Evolutionary conservation across 495 filamentous ascomycete species (phyloP).

Genomic region (Monascus purpureus): DNA sequence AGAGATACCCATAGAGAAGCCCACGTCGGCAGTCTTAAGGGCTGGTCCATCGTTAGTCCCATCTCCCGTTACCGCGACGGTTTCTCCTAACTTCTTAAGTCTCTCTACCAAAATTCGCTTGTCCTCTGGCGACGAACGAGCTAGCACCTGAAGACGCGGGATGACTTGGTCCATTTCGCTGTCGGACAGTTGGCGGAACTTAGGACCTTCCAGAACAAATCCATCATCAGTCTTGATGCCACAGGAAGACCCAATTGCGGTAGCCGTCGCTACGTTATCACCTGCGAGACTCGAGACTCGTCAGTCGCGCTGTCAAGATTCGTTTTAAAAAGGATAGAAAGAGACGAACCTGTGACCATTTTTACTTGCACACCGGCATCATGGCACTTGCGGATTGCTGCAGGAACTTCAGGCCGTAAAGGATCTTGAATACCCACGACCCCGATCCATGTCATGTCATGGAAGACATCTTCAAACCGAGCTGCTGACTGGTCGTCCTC

Average conservation of each 20-base stretch:
- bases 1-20: slow-evolving; percentile 86
- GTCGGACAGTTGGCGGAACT: slow-evolving; percentile 65
- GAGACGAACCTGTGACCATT: slow-evolving; percentile 54
- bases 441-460: slow-evolving; percentile 45
- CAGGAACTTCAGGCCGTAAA: slow-evolving; percentile 55
- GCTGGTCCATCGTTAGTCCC: slow-evolving; percentile 86
- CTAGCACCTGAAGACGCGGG: slow-evolving; percentile 66
- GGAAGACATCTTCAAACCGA: slow-evolving; percentile 42
- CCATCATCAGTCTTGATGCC: slow-evolving; percentile 67
- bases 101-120: slow-evolving; percentile 67
- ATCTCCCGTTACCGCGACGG: slow-evolving; percentile 79
- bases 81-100: slow-evolving; percentile 61
- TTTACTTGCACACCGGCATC: slow-evolving; percentile 70
- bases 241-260: slow-evolving; percentile 70
- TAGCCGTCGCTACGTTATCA: slow-evolving; percentile 70
- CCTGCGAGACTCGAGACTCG: slow-evolving; percentile 17
- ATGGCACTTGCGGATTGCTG: slow-evolving; percentile 61
- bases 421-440: slow-evolving; percentile 58
- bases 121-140: slow-evolving; percentile 77
- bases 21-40: slow-evolving; percentile 72
- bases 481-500: slow-evolving; percentile 39
- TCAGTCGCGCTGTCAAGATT: neutral
- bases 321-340: neutral
- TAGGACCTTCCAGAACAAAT: slow-evolving; percentile 69
- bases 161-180: slow-evolving; percentile 57